Base-by-base conservation (phyloP, 495 filamentous ascomycete species). In the Penicillium egyptiacum region DNA sequence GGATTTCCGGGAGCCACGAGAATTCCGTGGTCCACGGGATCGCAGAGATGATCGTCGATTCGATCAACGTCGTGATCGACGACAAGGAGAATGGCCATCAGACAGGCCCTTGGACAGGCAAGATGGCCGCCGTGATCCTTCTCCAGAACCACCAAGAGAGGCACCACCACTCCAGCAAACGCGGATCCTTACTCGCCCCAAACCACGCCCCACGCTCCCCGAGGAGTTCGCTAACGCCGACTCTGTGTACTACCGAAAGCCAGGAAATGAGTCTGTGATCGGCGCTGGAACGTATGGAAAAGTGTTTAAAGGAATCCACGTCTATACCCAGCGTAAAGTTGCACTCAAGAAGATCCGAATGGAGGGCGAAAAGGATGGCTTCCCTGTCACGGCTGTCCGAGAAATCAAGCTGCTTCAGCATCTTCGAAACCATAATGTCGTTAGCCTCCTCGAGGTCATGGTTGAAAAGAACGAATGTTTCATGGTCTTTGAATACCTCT, bases 401-500 rank as follows among this genome's bases (percentile, higher is more conserved):
- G 95, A 99, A 69, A 94, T 99, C 76, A 97, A 96, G 70, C 76
- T 99, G 16, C 86, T 99, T 9, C 91, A 96, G 66, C 93, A 92
- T 40, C 79, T 99, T n/a, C 90, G 88, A 58, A 91, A 96, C 64
- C 79, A 83, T 47, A 97, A 98, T 62, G 86, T 99, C 35, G 92
- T 99, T 58, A 86, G 88, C 46, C 57, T 80, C 45, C 56, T 77
- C 55, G 95, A 98, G 73, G 93, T 98, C 65, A 98, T 98, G 94
- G 94, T 98, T 16, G 95, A 98, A 73, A 86, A 86, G 60, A 97
- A 97, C 67, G 93, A 98, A 70, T 99, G 95, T 72, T 98, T 94
- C 75, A 99, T 99, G 95, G 95, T 99, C 9, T 99, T 99, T 60
- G 95, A 99, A 68, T 99, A 99, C 68, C 84, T 97, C 26, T 93